phyloP scores from a whole-genome alignment of 495 filamentous ascomycete species.

The Coniosporium apollinis region DNA sequence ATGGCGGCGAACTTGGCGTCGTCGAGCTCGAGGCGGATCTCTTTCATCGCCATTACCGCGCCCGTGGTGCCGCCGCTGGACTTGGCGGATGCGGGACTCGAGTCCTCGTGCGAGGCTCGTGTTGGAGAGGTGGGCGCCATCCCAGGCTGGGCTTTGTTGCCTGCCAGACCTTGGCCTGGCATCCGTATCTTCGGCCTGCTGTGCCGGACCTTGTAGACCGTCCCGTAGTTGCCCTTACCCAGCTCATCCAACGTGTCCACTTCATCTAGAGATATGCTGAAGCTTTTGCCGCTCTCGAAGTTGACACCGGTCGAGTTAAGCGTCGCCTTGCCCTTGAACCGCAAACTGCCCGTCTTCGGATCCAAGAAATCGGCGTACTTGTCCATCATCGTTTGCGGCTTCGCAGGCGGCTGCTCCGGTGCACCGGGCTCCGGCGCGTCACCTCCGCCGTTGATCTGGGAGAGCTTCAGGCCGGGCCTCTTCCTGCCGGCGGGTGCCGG shows the following conservation, averaged over 20 bases:
- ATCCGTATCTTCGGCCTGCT: conserved; percentile 59
- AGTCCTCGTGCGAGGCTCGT: conserved; percentile 2
- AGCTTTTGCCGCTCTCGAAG: conserved; percentile 76
- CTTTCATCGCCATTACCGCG: conserved; percentile 96
- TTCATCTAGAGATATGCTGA: conserved; percentile 90
- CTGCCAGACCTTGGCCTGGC: conserved; percentile 58
- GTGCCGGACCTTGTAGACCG: conserved; percentile 91
- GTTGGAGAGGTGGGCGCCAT: conserved; percentile 12
- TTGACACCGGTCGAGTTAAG: conserved; percentile 79
- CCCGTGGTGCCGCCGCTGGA: conserved; percentile 28
- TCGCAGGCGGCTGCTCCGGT: conserved; percentile 12
- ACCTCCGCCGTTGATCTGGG: conserved; percentile 19
- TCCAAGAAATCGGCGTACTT: conserved; percentile 90
- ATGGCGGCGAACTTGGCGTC: conserved; percentile 94
- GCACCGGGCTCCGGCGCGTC: conserved; percentile 1
- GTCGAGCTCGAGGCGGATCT: conserved; percentile 91
- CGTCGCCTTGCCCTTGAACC: conserved; percentile 83
- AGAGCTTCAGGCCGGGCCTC: conserved; percentile 20
- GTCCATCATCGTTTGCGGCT: conserved; percentile 53
- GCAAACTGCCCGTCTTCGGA: conserved; percentile 74
- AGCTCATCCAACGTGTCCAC: conserved; percentile 90
- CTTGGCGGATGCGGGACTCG: conserved; percentile 23
- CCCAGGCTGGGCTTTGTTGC: conserved; percentile 32
- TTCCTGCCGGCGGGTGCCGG: conserved; percentile 15
- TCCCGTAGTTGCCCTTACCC: conserved; percentile 96